Evolutionary conservation across 139 green algal genomes (phyloP), one percentile per base, ranked within the genome.

Genomic region (Volvox africanus): DNA sequence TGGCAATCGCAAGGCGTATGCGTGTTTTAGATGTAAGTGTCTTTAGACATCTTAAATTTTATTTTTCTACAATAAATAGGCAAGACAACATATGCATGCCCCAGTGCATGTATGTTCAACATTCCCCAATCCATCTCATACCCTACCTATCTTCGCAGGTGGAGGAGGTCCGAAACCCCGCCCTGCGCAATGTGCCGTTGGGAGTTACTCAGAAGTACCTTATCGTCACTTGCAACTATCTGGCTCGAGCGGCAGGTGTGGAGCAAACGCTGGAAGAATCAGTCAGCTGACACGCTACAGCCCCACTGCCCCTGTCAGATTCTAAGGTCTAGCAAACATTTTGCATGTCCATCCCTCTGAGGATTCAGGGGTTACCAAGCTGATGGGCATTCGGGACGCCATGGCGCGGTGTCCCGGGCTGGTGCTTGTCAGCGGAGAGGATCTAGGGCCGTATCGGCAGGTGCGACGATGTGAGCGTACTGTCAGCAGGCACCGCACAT

Each of bases 191-290:
- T 50, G 61, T 85, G 18, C 94, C 96, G 24, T 65, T 97, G 17
- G 95, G 88, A 21, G 92, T 99, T 14, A 99, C 97, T 0, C 97
- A 99, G 69, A 97, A 98, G 91, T 97, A 96, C 86, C 92, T 97
- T 35, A 92, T 97, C 16, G 96, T 99, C 22, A 99, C 97, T 0
- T 96, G 89, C 89, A 99, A 99, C 92, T 99, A 99, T 61, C 61
- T 86, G 2, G 97, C 97, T 0, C 92, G 97, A 12, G 36, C 37
- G 16, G 86, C 75, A 77, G 86, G 86, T 90, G 44, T 26, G 86
- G 1, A n/a, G 21, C 65, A 12, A 9, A 55, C 9, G 44, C 44
- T 55, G 44, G 5, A 55, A 5, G 44, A 9, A 55, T 55, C 44
- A 55, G 9, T 55, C 44, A 55, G 5, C 44, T 9, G 44, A 55